Evolutionary conservation across 1,284 basidiomycete species (phyloP), one percentile per base, ranked within the genome.

Genomic region (Ganoderma sinense): DNA sequence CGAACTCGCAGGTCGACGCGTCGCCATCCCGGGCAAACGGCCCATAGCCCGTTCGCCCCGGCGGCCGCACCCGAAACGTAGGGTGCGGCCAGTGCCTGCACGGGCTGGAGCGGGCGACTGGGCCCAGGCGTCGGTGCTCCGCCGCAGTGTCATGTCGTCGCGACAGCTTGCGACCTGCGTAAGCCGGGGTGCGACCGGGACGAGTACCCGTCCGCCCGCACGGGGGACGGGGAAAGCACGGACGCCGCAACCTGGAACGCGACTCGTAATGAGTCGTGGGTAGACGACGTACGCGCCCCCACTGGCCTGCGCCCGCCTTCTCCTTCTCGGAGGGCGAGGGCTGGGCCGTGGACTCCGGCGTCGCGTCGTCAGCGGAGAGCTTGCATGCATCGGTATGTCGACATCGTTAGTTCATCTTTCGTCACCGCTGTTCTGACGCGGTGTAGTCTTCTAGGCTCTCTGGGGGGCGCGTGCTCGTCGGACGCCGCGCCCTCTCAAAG

Each of bases 1-100:
- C n/a, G n/a, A n/a, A n/a, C n/a, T n/a, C n/a, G n/a, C n/a, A 33
- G 56, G 20, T 59, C 56, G 56, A 59, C 20, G 56, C 56, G 33
- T 59, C 48, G 56, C 33, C 56, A 59, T 59, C 33, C 56, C 56
- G 56, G 56, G 56, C 56, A 59, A n/a, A 33, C 10, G 56, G 56
- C 33, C 33, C n/a, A 39, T 56, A 59, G 33, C 33, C 13, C 13
- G 56, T 39, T 59, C 56, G 33, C 56, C 56, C 33, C 3, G 56
- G 56, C 55, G 31, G 56, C 20, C 18, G 36, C 1, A 39, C 33
- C 33, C 31, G 7, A 18, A 8, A 29, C 18, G 29, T n/a, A 39
- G 33, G 33, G 56, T 59, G 56, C 13, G 20, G 56, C 56, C n/a
- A n/a, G n/a, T 16, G 33, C 56, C 56, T 36, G 11, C 33, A 59